A percentile compares a stretch with the other conserved stretches of the same genome.
Evolutionary conservation across 2,329 filamentous ascomycete genomes (phyloP).

Genomic region (Sporothrix luriei): DNA sequence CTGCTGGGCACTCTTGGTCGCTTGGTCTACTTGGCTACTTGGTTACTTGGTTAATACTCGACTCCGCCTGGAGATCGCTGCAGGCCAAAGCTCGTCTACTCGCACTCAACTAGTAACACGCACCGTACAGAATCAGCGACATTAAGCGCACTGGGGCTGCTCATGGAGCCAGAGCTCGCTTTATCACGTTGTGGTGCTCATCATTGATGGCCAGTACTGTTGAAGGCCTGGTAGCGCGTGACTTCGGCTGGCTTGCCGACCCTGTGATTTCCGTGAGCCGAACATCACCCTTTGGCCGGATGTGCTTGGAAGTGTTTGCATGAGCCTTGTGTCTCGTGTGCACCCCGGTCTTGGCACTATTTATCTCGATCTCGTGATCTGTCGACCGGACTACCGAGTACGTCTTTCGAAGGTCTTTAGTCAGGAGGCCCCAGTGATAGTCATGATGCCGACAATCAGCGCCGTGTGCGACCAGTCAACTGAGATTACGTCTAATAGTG

Average conservation of each 20-base stretch:
- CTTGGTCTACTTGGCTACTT: neutral
- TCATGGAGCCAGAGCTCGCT: neutral
- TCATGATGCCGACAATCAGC: too few relatives aligned
- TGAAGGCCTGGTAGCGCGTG: neutral
- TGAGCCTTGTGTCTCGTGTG: neutral
- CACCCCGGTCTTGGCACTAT: neutral
- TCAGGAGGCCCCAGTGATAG: too few relatives aligned
- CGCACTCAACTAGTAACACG: too few relatives aligned
- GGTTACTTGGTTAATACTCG: neutral
- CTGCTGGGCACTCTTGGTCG: neutral
- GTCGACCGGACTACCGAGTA: neutral
- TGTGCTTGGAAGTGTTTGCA: neutral
- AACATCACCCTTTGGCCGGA: neutral
- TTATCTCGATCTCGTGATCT: neutral
- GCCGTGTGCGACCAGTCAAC: too few relatives aligned
- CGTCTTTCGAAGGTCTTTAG: too few relatives aligned
- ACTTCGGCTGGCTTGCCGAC: neutral
- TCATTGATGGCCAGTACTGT: neutral
- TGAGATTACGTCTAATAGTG: too few relatives aligned
- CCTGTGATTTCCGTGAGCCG: neutral
- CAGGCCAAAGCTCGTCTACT: neutral
- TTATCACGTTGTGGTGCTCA: neutral
- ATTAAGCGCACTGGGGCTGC: neutral
- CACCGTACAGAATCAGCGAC: neutral
- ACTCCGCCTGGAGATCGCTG: conserved; percentile 10